phyloP scores from a whole-genome alignment of 768 basidiomycete species.

The Hygrophorus russula region DNA sequence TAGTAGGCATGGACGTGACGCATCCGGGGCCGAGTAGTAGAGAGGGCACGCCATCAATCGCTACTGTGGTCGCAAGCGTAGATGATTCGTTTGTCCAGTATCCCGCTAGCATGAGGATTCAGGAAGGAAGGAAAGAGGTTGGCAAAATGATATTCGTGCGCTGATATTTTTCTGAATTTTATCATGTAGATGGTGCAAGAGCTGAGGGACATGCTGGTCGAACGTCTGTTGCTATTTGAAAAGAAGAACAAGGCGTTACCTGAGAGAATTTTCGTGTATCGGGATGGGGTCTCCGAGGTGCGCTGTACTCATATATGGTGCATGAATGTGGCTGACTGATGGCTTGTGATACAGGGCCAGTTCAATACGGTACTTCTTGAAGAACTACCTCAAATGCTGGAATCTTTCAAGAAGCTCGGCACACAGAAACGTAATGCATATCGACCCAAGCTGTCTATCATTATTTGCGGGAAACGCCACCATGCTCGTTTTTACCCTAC shows the following conservation, averaged over 20 bases:
- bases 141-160: neutral
- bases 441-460: constrained; percentile 52
- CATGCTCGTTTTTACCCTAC: constrained; percentile 44
- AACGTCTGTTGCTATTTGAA: constrained; percentile 50
- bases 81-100: constrained; percentile 65
- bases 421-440: constrained; percentile 36
- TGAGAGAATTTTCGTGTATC: constrained; percentile 58
- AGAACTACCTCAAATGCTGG: constrained; percentile 52
- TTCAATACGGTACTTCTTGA: constrained; percentile 47
- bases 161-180: neutral
- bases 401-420: constrained; percentile 45
- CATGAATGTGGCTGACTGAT: neutral
- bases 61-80: constrained; percentile 70
- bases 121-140: constrained; percentile 44
- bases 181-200: constrained; percentile 59
- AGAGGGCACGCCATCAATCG: constrained; percentile 71
- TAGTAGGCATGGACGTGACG: constrained; percentile 80
- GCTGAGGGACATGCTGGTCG: constrained; percentile 55
- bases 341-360: constrained; percentile 44
- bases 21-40: constrained; percentile 62
- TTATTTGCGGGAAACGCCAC: constrained; percentile 50
- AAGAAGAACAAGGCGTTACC: constrained; percentile 49
- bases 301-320: constrained; percentile 8
- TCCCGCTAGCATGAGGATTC: constrained; percentile 63
- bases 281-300: constrained; percentile 79